phyloP scores from a whole-genome alignment of 2,329 filamentous ascomycete genomes.

The Alternaria gaisen region DNA sequence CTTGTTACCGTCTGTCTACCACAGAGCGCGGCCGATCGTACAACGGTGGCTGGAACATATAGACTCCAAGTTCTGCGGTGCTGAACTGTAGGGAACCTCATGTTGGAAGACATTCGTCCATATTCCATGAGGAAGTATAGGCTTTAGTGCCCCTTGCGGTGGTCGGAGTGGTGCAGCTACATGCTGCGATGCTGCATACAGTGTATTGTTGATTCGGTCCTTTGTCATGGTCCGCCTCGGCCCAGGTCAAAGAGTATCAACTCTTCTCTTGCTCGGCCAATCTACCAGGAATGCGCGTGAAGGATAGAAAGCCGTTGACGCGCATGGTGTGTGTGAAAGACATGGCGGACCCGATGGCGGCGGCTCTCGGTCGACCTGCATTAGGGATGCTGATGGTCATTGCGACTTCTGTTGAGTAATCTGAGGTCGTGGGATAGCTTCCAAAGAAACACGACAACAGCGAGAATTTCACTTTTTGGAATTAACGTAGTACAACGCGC shows the following conservation, averaged over 20 bases:
- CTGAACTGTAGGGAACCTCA: neutral
- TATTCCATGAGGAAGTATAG: neutral
- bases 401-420: neutral
- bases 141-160: neutral
- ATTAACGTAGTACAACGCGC: slow-evolving; percentile 8
- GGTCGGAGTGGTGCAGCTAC: neutral
- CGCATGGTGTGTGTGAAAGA: neutral
- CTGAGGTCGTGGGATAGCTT: neutral
- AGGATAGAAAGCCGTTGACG: too few relatives aligned
- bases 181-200: neutral
- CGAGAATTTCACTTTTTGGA: slow-evolving; percentile 21
- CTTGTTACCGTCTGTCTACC: neutral
- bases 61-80: neutral
- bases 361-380: neutral
- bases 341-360: neutral
- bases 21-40: neutral
- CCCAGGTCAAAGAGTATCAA: neutral
- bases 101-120: neutral
- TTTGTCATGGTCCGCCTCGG: neutral
- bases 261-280: neutral
- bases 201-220: too few relatives aligned
- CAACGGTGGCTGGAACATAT: neutral
- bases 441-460: slow-evolving; percentile 23
- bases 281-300: neutral
- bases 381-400: neutral